phyloP scores from a whole-genome alignment of 495 filamentous ascomycete species.

The Penicillium tannophilum region DNA sequence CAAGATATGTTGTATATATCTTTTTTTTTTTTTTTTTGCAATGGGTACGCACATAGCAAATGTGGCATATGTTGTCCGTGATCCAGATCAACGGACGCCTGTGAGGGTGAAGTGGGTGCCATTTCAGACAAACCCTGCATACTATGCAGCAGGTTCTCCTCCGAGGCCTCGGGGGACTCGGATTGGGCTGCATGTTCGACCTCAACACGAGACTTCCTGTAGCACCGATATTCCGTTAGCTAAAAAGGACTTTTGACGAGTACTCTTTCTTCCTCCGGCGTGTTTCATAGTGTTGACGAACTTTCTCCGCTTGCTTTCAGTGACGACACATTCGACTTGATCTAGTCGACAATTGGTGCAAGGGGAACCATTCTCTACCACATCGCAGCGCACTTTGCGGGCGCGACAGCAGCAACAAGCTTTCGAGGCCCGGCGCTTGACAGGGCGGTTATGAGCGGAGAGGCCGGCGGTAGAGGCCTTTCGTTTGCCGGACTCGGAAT shows the following conservation, averaged over 20 bases:
- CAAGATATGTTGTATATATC: not conserved
- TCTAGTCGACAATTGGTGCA: conserved; percentile 91
- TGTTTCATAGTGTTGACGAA: conserved; percentile 30
- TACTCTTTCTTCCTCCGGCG: not conserved
- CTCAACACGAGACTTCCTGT: conserved; percentile 50
- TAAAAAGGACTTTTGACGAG: conserved; percentile 1
- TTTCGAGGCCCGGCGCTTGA: conserved; percentile 82
- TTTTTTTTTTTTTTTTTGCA: not conserved
- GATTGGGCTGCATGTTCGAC: conserved; percentile 34
- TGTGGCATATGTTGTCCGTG: conserved; percentile 53
- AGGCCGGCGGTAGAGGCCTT: conserved; percentile 47
- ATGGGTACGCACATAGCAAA: conserved; percentile 43
- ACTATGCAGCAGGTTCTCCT: conserved; percentile 37
- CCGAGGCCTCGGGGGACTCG: conserved; percentile 43
- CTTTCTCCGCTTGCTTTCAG: conserved; percentile 88
- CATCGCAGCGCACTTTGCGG: conserved; percentile 92
- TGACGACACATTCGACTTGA: conserved; percentile 84
- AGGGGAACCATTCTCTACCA: conserved; percentile 81
- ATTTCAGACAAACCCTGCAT: conserved; percentile 34
- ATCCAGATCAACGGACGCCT: conserved; percentile 44
- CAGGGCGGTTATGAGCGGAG: conserved; percentile 51
- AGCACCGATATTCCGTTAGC: conserved; percentile 22
- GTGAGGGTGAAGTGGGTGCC: conserved; percentile 43
- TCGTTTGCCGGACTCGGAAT: conserved; percentile 44
- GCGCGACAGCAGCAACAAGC: conserved; percentile 85